phyloP scores from a whole-genome alignment of 352 stramenopile species.

The Phytophthora melonis region DNA sequence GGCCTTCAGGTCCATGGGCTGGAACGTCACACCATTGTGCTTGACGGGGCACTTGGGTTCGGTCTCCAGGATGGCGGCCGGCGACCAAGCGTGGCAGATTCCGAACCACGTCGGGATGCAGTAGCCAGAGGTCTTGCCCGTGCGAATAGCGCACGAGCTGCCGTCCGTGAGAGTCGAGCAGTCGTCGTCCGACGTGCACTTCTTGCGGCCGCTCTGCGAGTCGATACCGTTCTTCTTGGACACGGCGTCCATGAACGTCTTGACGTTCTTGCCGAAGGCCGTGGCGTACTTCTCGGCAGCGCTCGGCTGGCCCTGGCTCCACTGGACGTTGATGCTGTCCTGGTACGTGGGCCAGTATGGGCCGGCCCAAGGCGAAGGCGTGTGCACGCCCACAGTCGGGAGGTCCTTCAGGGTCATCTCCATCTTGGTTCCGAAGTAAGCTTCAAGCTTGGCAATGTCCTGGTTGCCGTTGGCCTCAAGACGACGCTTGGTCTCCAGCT shows the following conservation, averaged over 20 bases:
- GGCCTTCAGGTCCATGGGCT: conserved; percentile 25
- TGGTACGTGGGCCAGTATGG: no score
- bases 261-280: conserved; percentile 42
- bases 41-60: conserved; percentile 43
- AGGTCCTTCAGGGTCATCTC: not conserved
- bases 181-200: conserved; percentile 33
- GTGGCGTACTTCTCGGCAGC: conserved; percentile 45
- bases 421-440: not conserved
- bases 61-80: conserved; percentile 37
- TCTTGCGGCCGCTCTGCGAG: conserved; percentile 11
- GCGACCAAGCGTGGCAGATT: conserved; percentile 46
- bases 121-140: conserved; percentile 29
- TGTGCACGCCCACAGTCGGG: not conserved
- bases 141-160: conserved; percentile 32
- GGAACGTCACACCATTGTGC: conserved; percentile 47
- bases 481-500: conserved; percentile 24
- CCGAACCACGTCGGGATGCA: conserved; percentile 46
- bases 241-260: conserved; percentile 44
- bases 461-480: conserved; percentile 4
- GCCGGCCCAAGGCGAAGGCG: no score
- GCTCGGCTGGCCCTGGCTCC: no score
- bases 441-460: not conserved
- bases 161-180: conserved; percentile 22
- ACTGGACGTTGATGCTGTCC: no score
- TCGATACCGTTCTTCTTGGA: conserved; percentile 40